A percentile compares a stretch with the other conserved stretches of the same genome.
phyloP scores from a whole-genome alignment of 1,284 basidiomycete species.

The Tilletia walkeri region DNA sequence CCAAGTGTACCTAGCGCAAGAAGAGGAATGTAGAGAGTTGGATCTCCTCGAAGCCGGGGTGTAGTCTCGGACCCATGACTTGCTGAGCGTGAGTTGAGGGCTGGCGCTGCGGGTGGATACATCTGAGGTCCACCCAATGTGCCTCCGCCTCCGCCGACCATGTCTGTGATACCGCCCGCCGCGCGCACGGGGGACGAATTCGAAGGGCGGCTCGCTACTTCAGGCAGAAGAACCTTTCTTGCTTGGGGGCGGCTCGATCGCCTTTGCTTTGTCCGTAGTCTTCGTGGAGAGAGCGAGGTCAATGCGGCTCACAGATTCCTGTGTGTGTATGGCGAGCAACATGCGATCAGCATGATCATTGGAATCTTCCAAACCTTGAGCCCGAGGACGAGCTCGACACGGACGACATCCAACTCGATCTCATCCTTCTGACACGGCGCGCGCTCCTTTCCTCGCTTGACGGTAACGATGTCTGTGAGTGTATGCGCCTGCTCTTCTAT shows the following conservation, averaged over 20 bases:
- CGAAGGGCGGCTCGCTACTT: too few relatives aligned
- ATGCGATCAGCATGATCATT: too few relatives aligned
- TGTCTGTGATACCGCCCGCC: not conserved
- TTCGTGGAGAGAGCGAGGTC: too few relatives aligned
- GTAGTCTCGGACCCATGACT: not conserved
- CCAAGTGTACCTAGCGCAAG: conserved; percentile 45
- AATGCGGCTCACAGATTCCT: too few relatives aligned
- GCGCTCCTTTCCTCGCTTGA: not conserved
- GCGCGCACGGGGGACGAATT: too few relatives aligned
- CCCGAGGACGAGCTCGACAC: too few relatives aligned
- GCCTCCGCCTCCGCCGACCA: conserved; percentile 6
- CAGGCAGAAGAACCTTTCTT: too few relatives aligned
- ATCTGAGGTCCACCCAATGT: not conserved
- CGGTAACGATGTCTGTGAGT: conserved; percentile 11
- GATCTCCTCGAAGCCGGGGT: not conserved
- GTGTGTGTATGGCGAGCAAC: too few relatives aligned
- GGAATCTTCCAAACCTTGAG: too few relatives aligned
- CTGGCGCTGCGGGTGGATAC: conserved; percentile 1
- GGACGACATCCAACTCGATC: not conserved
- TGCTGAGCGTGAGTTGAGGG: not conserved
- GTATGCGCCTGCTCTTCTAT: not conserved
- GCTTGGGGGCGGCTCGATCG: too few relatives aligned
- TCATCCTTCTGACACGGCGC: not conserved
- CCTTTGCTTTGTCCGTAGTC: too few relatives aligned
- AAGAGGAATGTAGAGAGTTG: conserved; percentile 28